phyloP scores from a whole-genome alignment of 768 basidiomycete species.

The Boletus sp. region DNA sequence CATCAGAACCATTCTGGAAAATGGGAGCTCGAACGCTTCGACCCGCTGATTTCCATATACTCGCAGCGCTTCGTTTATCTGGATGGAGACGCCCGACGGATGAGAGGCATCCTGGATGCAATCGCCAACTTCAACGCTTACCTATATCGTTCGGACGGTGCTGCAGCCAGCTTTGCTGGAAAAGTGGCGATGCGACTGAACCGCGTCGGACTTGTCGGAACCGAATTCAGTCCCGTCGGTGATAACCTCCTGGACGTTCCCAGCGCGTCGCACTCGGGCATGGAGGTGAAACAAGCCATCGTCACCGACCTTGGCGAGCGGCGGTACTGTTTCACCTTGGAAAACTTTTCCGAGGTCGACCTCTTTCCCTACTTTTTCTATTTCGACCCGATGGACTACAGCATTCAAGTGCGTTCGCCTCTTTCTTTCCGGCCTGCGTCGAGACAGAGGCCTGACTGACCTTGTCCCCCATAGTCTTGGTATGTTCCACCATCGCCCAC shows the following conservation, averaged over 20 bases:
- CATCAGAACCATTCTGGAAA: not conserved
- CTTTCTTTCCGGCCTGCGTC: not conserved
- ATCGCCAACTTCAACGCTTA: constrained; percentile 21
- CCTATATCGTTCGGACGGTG: constrained; percentile 15
- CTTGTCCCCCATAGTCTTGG: constrained; percentile 10
- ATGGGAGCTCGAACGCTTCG: constrained; percentile 19
- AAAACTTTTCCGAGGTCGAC: constrained; percentile 15
- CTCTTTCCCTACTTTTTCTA: constrained; percentile 26
- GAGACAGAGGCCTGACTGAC: not conserved
- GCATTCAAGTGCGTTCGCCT: constrained; percentile 11
- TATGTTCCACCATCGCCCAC: constrained; percentile 8
- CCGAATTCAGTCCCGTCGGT: constrained; percentile 5
- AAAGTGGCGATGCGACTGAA: constrained; percentile 14
- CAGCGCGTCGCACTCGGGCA: not conserved
- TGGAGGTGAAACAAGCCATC: constrained; percentile 6
- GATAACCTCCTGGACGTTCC: constrained; percentile 7
- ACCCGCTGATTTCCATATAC: constrained; percentile 8
- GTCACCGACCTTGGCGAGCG: constrained; percentile 11
- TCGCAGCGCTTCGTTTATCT: constrained; percentile 1
- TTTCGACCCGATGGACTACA: constrained; percentile 22
- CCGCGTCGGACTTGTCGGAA: not conserved
- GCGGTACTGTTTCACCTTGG: constrained; percentile 16
- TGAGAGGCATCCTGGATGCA: constrained; percentile 4
- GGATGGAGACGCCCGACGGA: not conserved
- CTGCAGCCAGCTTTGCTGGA: constrained; percentile 3